Conservation (phyloP, 257 asterid species). For the Rehmannia glutinosa region DNA sequence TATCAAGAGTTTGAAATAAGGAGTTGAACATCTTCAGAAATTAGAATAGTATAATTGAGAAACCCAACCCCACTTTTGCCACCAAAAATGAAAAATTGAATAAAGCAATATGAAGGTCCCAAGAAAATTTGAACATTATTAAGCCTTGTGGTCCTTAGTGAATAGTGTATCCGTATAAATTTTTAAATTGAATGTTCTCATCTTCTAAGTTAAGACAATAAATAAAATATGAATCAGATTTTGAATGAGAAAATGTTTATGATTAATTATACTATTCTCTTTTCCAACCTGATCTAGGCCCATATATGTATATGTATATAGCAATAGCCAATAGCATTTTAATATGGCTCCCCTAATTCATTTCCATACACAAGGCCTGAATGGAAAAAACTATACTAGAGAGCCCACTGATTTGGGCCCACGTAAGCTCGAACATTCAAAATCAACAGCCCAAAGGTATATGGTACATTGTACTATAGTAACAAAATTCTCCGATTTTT, state of each 20-base stretch:
- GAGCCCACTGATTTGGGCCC: neutral
- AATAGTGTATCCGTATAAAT: too few relatives aligned
- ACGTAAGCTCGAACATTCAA: neutral
- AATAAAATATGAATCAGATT: too few relatives aligned
- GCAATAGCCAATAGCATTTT: too few relatives aligned
- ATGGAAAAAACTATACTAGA: neutral
- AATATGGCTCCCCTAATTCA: neutral
- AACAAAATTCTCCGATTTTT: too few relatives aligned
- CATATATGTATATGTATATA: too few relatives aligned
- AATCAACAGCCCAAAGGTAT: neutral
- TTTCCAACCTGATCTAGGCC: neutral
- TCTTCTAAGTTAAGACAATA: neutral
- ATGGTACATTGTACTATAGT: too few relatives aligned
- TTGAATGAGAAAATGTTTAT: too few relatives aligned
- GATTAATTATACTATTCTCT: too few relatives aligned
- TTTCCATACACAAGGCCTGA: neutral
- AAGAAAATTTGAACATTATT: neutral
- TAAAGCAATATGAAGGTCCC: neutral
- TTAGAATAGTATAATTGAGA: neutral
- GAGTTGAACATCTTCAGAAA: neutral
- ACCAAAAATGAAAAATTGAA: neutral
- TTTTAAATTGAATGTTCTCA: neutral
- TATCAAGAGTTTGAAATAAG: neutral
- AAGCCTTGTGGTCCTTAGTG: too few relatives aligned
- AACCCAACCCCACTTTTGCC: neutral